Evolutionary conservation across 2,329 filamentous ascomycete genomes (phyloP).

Genomic region (Colletotrichum echinochloae): DNA sequence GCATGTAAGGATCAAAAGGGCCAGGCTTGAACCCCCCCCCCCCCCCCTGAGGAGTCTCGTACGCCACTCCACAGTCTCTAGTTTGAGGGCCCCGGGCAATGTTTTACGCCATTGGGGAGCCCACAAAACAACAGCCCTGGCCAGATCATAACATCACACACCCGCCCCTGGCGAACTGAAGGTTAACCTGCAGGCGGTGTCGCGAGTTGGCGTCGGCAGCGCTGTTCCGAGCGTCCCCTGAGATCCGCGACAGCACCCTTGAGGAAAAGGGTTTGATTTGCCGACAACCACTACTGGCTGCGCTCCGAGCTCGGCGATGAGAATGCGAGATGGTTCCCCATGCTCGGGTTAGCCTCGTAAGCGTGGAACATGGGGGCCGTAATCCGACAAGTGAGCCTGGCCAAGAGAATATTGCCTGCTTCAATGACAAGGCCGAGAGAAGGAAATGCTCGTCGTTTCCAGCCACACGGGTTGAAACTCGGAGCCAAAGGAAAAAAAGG

Average conservation of each 20-base stretch:
- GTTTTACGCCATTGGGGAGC: conserved; percentile 4
- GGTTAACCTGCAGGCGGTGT: conserved; percentile 29
- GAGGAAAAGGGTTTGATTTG: conserved; percentile 33
- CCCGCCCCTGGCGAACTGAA: conserved; percentile 14
- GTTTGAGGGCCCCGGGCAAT: conserved; percentile 3
- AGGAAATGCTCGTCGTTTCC: not conserved
- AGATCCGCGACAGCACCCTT: conserved; percentile 38
- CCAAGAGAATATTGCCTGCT: conserved; percentile 14
- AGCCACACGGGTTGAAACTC: not conserved
- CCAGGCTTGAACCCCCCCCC: conserved; percentile 15
- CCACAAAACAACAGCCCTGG: conserved; percentile 20
- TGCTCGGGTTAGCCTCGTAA: conserved; percentile 16
- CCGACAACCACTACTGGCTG: conserved; percentile 15
- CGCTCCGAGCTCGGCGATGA: conserved; percentile 5
- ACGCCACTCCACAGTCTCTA: not conserved
- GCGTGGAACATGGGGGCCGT: not conserved
- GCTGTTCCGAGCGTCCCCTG: conserved; percentile 37
- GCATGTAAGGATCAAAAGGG: conserved; percentile 21
- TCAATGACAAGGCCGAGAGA: conserved; percentile 14
- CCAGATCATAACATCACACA: conserved; percentile 30
- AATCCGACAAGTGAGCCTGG: conserved; percentile 4
- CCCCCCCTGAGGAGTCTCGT: too few relatives aligned
- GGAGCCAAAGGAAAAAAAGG: not conserved
- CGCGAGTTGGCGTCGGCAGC: conserved; percentile 27
- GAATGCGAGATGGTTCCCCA: not conserved